Evolutionary conservation across 1,284 basidiomycete species (phyloP), one percentile per base, ranked within the genome.

Genomic region (Pterulicium gracile): DNA sequence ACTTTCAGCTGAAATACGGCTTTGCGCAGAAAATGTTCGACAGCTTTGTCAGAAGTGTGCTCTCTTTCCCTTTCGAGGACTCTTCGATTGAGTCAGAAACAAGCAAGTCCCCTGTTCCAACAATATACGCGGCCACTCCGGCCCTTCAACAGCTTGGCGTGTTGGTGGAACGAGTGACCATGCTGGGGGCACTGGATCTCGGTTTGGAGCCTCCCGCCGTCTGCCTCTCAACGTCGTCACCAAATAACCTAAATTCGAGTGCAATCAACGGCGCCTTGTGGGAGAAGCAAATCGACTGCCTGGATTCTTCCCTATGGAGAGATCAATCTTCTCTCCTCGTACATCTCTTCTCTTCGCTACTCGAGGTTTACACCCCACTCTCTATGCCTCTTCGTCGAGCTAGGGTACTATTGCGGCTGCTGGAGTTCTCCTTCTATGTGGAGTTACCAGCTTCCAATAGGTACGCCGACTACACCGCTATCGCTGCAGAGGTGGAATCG

Each of bases 141-240:
- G 52, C 62, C 2, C 59, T 75, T 22, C 75, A 70, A 53, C 77
- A 81, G 49, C 67, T 86, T 7, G 72, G 65, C 0, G 58, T 61
- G 3, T 68, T 85, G 24, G 54, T 88, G 12, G 83, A 88, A 50
- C 64, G 79, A 18, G 61, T 79, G 17, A 82, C 84, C 0, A 80
- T 79, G 49, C 66, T 83, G 19, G 78, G 75, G 3, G 63, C 72
- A 1, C 80, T 72, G 55, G 84, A 88, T 22, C 69, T 88, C 3
- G 64, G 81, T 34, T 61, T 79, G 36, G 27, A 32, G 7, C 27
- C 27, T n/a, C 52, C 65, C 4, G 64, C 75, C 0, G 54, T 58
- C 3, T 61, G 69, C 13, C 61, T 82, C 3, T 77, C 77, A 0
- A 58, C 80, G 4, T 59, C 55, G 14, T 56, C 56, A 10, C n/a